Evolutionary conservation across 2,329 filamentous ascomycete genomes (phyloP), one percentile per base, ranked within the genome.

Genomic region (Fusarium longipes): DNA sequence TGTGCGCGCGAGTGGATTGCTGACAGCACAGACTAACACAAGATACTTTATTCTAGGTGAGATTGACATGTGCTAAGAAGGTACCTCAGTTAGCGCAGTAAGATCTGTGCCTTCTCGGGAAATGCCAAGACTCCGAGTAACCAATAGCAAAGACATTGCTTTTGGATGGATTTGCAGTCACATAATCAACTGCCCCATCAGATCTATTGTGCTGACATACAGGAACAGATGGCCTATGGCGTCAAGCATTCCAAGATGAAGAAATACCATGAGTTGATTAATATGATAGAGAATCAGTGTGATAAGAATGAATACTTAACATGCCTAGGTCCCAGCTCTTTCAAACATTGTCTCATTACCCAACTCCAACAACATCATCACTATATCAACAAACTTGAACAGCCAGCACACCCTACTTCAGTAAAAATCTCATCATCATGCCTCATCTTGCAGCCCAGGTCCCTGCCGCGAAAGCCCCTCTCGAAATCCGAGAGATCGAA

Each of bases 381-480:
- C 3, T 15, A 6, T 14, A 18, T 24, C 18, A 11, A n/a, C 3
- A 3, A 2, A n/a, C n/a, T n/a, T n/a, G n/a, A n/a, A n/a, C n/a
- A n/a, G n/a, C n/a, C n/a, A n/a, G n/a, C n/a, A n/a, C n/a, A n/a
- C n/a, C n/a, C n/a, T 11, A 10, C 8, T 10, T n/a, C 2, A 12
- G 4, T 3, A 2, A 22, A 22, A 11, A 6, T 5, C 25, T 3
- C 2, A 12, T 8, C 0, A 57, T 2, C 3, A 70, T 70, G 66
- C 40, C 48, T 58, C 67, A 70, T 36, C 48, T 70, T 5, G 67
- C 67, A 14, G 67, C 66, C 3, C 43, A 61, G 25, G 44, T 58
- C 24, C 66, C 66, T 2, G 48, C 63, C 29, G 58, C 66, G 8
- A 70, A 67, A 59, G 67, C 63, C 5, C 50, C 51, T 14, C 49